phyloP scores from a whole-genome alignment of 805 yeast species.

The Spathaspora sp. region DNA sequence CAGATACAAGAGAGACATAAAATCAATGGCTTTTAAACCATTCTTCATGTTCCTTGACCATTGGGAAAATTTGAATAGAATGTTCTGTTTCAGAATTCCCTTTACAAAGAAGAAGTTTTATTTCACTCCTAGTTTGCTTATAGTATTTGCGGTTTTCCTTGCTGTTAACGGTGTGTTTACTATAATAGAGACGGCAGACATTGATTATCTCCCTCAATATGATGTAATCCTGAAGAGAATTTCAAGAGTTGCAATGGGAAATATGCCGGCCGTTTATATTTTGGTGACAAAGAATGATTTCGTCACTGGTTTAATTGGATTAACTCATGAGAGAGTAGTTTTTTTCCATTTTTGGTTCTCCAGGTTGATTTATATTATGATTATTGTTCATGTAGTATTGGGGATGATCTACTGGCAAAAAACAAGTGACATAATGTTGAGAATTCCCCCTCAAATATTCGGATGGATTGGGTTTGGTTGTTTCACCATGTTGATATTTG shows the following conservation, averaged over 20 bases:
- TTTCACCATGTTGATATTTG: conserved; percentile 34
- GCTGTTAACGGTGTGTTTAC: conserved; percentile 27
- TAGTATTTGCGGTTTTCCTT: conserved; percentile 23
- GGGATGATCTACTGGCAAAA: conserved; percentile 38
- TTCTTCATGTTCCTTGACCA: conserved; percentile 24
- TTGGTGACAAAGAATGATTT: conserved; percentile 38
- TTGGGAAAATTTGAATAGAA: conserved; percentile 26
- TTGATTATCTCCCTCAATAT: conserved; percentile 34
- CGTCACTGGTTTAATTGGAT: conserved; percentile 37
- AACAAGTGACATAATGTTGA: conserved; percentile 33
- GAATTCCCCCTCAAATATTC: conserved; percentile 48
- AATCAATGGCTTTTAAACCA: conserved; percentile 10
- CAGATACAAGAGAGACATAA: conserved; percentile 18
- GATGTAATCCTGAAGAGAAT: conserved; percentile 43
- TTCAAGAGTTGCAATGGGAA: conserved; percentile 37
- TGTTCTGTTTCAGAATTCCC: conserved; percentile 20
- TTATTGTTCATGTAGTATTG: conserved; percentile 32
- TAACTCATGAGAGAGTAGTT: conserved; percentile 35
- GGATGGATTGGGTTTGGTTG: conserved; percentile 43
- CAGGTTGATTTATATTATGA: conserved; percentile 32
- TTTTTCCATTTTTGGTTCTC: conserved; percentile 46
- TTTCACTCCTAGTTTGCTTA: conserved; percentile 39
- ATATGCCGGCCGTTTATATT: conserved; percentile 34
- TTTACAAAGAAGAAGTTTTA: conserved; percentile 17
- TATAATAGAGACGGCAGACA: conserved; percentile 29